Percentiles rank a stretch among this genome's conserved stretches.
Conservation (phyloP, 768 basidiomycete genomes). For the Paxillus rubicundulus region DNA sequence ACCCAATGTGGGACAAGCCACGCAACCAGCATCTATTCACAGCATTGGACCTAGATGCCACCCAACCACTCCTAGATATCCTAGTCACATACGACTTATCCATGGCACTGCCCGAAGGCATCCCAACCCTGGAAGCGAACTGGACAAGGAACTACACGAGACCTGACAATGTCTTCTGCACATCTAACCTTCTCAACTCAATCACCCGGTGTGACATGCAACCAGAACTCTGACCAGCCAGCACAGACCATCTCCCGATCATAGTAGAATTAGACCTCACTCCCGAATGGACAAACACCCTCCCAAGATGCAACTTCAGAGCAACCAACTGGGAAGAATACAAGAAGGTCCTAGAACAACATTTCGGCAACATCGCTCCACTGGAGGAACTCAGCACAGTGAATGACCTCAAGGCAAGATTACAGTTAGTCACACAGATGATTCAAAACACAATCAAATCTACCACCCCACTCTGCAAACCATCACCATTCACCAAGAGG, state of each 20-base stretch:
- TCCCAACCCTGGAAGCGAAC: slow-evolving; percentile 33
- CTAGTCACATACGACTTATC: slow-evolving; percentile 25
- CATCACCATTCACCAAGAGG: slow-evolving; percentile 23
- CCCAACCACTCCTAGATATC: slow-evolving; percentile 28
- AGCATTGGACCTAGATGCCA: slow-evolving; percentile 1
- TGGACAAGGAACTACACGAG: slow-evolving; percentile 28
- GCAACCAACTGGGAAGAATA: slow-evolving; percentile 10
- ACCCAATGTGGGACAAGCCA: slow-evolving; percentile 36
- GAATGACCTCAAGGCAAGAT: fast-evolving
- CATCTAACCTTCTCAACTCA: fast-evolving
- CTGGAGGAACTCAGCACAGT: neutral
- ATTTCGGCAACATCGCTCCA: neutral
- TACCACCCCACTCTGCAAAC: slow-evolving; percentile 16
- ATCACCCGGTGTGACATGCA: neutral
- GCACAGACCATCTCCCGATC: slow-evolving; percentile 18
- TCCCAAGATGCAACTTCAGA: neutral
- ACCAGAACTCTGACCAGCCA: fast-evolving
- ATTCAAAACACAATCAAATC: no score
- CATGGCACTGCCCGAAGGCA: slow-evolving; percentile 33
- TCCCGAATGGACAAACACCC: fast-evolving
- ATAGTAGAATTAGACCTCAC: neutral
- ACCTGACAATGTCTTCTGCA: slow-evolving; percentile 13
- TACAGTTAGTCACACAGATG: no score
- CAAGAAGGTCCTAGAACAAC: neutral
- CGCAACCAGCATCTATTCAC: neutral